Conservation (phyloP, 2,329 filamentous ascomycete species). For the Drechslerella dactyloides region DNA sequence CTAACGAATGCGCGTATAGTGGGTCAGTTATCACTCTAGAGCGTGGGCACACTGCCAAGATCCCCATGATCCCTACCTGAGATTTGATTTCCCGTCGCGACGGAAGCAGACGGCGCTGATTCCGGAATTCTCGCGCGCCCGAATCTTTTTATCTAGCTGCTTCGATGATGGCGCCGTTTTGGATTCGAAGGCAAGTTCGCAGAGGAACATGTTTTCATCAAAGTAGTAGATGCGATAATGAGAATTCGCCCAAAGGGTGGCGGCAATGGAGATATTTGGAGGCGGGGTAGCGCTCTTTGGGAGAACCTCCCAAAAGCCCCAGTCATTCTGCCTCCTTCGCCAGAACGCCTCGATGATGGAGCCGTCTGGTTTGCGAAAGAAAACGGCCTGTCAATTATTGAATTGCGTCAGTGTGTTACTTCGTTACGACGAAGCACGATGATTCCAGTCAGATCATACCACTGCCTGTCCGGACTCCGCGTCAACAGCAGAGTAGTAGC, state of each 20-base stretch:
- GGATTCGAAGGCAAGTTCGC: not conserved
- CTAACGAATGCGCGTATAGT: not conserved
- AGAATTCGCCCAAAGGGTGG: not conserved
- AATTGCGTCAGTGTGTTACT: not conserved
- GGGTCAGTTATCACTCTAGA: too few species aligned
- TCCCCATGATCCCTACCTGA: not conserved
- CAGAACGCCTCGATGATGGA: not conserved
- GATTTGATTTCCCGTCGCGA: not conserved
- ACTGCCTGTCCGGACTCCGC: not conserved
- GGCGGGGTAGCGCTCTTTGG: not conserved
- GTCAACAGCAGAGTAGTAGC: not conserved
- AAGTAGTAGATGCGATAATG: conserved; percentile 1
- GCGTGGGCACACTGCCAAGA: too few species aligned
- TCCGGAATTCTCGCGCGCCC: not conserved
- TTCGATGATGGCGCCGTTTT: not conserved
- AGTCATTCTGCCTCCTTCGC: not conserved
- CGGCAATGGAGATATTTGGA: not conserved
- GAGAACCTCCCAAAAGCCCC: not conserved
- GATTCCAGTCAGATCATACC: not conserved
- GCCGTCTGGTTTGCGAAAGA: not conserved
- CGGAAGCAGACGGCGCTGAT: not conserved
- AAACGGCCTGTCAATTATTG: not conserved
- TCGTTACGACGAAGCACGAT: not conserved
- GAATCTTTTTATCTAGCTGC: not conserved
- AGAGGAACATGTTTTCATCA: not conserved